Base-by-base conservation (phyloP, 805 yeast species). In the Kluyveromyces aestuarii region DNA sequence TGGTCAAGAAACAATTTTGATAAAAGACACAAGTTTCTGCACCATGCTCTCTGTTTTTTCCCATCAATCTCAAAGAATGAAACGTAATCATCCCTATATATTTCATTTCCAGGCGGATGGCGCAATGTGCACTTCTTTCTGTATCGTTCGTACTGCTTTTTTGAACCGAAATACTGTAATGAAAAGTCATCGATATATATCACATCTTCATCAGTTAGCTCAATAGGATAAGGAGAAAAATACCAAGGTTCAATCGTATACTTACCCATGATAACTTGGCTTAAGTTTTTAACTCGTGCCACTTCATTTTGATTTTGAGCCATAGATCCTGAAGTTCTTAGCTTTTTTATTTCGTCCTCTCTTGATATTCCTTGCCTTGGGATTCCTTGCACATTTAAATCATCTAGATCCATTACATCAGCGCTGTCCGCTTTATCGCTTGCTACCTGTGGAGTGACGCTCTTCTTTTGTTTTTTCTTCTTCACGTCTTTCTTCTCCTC, bases 41-140 rank as follows among this genome's bases (percentile, higher is more conserved):
- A 93, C 97, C 98, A 93, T 0, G 96, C 85, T 54, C 98, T 74
- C 69, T 93, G 99, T 56, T 86, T 85, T 50, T 96, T 74, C 10
- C 99, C 99, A 67, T 93, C 99, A 53, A 93, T 90, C 64, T 93
- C 99, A 74, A 91, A 93, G 63, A 93, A 93, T 16, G 96, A 87
- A 38, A 93, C 91, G 57, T 83, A 80, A 45, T 84, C 90, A 65
- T 93, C 98, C 45, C 99, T 73, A 66, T 93, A 93, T 19, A 93
- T 90, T 62, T 93, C 99, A 69, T 93, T 93, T 0, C 99, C 99
- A 0, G 99, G 99, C 1, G 99, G 99, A 61, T 91, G 98, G 62
- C 84, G 81, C 68, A 93, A 73, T 1, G 95, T 83, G 63, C 95
- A 86, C 62, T 93, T 93, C 27, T 79, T 66, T 60, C 98, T 75